Base-by-base conservation (phyloP, 495 filamentous ascomycete genomes). In the Aspergillus sclerotioniger region DNA sequence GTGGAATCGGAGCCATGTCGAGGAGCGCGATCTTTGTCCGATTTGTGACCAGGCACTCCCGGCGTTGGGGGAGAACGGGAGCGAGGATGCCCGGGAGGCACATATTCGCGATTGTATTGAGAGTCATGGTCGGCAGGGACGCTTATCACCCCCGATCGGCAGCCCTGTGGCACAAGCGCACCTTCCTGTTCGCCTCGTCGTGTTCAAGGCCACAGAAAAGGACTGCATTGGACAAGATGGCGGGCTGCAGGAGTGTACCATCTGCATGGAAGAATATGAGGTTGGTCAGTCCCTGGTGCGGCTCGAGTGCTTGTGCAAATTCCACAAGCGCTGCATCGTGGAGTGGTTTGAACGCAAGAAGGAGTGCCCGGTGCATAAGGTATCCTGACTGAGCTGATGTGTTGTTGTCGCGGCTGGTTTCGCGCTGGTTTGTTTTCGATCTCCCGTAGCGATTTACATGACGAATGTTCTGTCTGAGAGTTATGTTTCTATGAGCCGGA, bases 201-300 rank as follows among this genome's bases (percentile, higher is more conserved):
- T 78, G n/a, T 98, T 94, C 66, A 76, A 75, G 16, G 94, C 94
- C 1, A 94, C 87, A 1, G 93, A 96, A 67, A 96, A 97, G 73
- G 94, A 98, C 69, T 94, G 90, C 64, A 76, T 92, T 8, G 87
- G 86, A 20, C 83, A 87, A 53, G 85, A 82, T 54, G 81, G 82
- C 8, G 67, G 68, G 21, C 56, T 65, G 25, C 76, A 79, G 8
- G 94, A 98, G 71, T 98, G 94, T 68, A 88, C 90, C 3, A 97
- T 98, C 56, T 98, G 94, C 63, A 88, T 98, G 62, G 95, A 96
- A 70, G 95, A 98, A 63, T 98, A 96, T 67, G 88, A 90, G 63
- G 88, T 86, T 10, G 94, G 93, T 2, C 84, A 88, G 54, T 74
- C 84, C 50, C 87, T 98, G 83, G 91, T 87, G 6, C 77, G 93